These are phyloP conservation scores for Scedosporium apiospermum DNA, from an alignment of 2,329 filamentous ascomycete species.

Conservation along the genomic window DNA sequence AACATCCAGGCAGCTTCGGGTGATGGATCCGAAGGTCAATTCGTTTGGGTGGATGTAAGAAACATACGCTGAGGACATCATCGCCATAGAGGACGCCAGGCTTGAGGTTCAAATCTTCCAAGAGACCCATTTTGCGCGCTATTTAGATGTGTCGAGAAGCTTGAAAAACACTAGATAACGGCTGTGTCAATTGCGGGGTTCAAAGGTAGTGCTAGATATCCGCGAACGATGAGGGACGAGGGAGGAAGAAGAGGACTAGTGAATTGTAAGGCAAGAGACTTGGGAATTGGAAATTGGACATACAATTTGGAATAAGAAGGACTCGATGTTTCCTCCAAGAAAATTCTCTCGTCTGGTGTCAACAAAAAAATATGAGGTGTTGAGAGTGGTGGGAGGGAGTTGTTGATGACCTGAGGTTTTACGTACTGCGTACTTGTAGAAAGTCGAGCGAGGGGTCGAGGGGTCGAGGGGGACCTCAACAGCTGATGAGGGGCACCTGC, in stretches of 20 bases:
- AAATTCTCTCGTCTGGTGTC: neutral
- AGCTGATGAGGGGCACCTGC: constrained; percentile 4
- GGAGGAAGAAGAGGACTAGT: neutral
- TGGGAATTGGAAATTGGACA: neutral
- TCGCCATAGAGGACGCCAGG: constrained; percentile 45
- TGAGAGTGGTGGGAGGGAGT: neutral
- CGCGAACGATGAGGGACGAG: neutral
- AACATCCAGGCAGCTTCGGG: neutral
- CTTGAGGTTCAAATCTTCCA: constrained; percentile 33
- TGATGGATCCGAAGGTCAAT: neutral
- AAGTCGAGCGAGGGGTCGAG: neutral
- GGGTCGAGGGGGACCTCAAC: constrained; percentile 3
- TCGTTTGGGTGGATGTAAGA: neutral
- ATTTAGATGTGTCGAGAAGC: neutral
- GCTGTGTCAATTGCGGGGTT: constrained; percentile 3
- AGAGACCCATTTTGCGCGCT: constrained; percentile 6
- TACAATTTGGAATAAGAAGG: neutral
- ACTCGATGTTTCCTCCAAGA: neutral
- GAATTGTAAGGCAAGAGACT: neutral
- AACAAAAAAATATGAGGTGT: neutral
- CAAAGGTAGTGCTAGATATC: neutral
- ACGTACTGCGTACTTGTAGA: neutral
- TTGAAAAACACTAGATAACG: neutral
- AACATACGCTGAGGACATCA: constrained; percentile 31
- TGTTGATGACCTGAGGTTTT: constrained; percentile 1